Evolutionary conservation across 2,329 filamentous ascomycete species (phyloP).

Genomic region (Epichloe glyceriae): DNA sequence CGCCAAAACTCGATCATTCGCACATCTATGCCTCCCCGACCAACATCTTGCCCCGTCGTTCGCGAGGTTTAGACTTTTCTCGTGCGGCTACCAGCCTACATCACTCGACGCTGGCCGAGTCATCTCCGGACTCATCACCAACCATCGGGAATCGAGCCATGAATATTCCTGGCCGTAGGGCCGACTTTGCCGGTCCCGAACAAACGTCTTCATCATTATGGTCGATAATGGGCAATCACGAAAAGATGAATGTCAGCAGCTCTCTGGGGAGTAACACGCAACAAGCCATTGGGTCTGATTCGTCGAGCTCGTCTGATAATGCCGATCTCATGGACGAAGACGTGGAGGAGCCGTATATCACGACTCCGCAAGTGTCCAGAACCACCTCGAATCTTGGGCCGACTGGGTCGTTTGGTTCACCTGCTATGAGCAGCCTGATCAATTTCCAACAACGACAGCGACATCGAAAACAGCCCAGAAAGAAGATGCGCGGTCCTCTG

Average conservation of each 20-base stretch:
- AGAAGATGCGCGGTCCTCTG: conserved; percentile 35
- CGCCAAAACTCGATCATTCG: conserved; percentile 73
- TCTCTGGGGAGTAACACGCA: conserved; percentile 54
- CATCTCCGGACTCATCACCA: conserved; percentile 82
- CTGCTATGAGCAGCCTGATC: conserved; percentile 62
- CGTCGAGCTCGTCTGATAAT: conserved; percentile 60
- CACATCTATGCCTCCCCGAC: conserved; percentile 79
- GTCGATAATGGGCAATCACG: conserved; percentile 56
- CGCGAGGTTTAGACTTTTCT: conserved; percentile 84
- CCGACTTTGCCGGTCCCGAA: conserved; percentile 36
- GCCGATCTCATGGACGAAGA: conserved; percentile 61
- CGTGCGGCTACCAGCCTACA: conserved; percentile 87
- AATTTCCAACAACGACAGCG: conserved; percentile 72
- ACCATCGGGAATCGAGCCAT: conserved; percentile 58
- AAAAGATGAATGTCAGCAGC: conserved; percentile 62
- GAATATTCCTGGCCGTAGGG: conserved; percentile 44
- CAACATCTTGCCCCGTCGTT: conserved; percentile 78
- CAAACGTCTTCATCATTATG: conserved; percentile 62
- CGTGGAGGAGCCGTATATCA: conserved; percentile 68
- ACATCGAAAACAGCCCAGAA: conserved; percentile 53
- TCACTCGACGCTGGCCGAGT: conserved; percentile 85
- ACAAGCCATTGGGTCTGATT: conserved; percentile 60
- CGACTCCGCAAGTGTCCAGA: conserved; percentile 66
- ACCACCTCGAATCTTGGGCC: conserved; percentile 32
- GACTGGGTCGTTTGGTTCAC: conserved; percentile 50